phyloP scores from a whole-genome alignment of 305 asterid genomes.

The Fraxinus sp. region DNA sequence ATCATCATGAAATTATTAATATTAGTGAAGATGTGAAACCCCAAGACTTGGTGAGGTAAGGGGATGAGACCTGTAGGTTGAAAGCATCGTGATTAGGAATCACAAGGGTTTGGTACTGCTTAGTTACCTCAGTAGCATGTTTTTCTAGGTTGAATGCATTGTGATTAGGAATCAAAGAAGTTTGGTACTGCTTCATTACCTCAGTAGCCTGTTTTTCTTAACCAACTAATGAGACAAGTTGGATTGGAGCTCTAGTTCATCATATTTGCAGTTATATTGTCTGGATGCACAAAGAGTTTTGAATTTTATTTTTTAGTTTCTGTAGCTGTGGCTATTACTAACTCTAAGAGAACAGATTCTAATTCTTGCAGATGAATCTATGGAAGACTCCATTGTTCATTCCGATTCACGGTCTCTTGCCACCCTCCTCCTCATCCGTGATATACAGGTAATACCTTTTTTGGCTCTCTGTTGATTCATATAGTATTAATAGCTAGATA shows the following conservation, averaged over 20 bases:
- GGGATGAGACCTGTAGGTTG: neutral
- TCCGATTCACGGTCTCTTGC: slow-evolving; percentile 98
- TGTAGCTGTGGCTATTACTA: slow-evolving; percentile 46
- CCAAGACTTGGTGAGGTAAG: neutral
- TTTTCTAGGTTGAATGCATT: neutral
- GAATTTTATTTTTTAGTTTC: slow-evolving; percentile 1
- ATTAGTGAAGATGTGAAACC: neutral
- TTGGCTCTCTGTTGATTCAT: slow-evolving; percentile 15
- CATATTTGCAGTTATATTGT: slow-evolving; percentile 14
- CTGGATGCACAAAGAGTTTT: neutral
- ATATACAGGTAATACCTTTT: slow-evolving; percentile 70
- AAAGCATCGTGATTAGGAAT: neutral
- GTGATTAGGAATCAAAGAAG: neutral
- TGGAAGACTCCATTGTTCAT: slow-evolving; percentile 92
- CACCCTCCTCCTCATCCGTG: slow-evolving; percentile 96
- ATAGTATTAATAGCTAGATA: slow-evolving; percentile 1
- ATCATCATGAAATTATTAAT: neutral
- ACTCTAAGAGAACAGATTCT: slow-evolving; percentile 81
- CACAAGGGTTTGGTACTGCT: neutral
- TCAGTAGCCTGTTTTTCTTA: neutral
- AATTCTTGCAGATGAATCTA: slow-evolving; percentile 98
- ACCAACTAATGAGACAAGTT: neutral
- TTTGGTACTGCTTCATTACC: slow-evolving; percentile 5
- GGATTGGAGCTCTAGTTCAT: slow-evolving; percentile 1
- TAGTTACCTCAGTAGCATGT: too few relatives aligned